phyloP scores from a whole-genome alignment of 2,329 filamentous ascomycete genomes.

The Stemphylium vesicarium region DNA sequence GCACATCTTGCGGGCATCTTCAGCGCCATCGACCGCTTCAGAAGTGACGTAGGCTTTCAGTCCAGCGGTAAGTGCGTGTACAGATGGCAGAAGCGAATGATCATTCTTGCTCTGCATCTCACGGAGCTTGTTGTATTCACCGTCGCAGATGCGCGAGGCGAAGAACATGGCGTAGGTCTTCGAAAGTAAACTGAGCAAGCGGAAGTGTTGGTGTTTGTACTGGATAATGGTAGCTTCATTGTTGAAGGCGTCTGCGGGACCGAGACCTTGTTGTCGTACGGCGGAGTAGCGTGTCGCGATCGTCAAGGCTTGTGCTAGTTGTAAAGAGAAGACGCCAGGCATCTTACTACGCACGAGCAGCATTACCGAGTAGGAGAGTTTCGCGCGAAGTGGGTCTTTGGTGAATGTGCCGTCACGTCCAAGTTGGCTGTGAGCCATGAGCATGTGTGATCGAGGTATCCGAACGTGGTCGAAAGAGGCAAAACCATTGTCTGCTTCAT shows the following conservation, averaged over 20 bases:
- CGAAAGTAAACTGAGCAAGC: constrained; percentile 21
- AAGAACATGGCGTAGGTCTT: constrained; percentile 28
- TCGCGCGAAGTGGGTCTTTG: constrained; percentile 51
- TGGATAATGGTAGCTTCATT: constrained; percentile 16
- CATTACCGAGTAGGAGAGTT: constrained; percentile 56
- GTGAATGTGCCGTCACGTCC: constrained; percentile 53
- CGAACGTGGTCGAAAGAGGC: constrained; percentile 56
- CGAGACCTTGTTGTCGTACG: constrained; percentile 51
- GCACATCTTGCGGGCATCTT: constrained; percentile 47
- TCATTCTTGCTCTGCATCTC: constrained; percentile 11
- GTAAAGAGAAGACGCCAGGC: constrained; percentile 53
- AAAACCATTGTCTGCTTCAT: constrained; percentile 58
- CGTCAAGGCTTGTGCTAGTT: constrained; percentile 59
- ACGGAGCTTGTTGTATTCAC: constrained; percentile 1
- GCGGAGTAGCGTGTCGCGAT: constrained; percentile 58
- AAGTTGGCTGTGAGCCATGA: constrained; percentile 56
- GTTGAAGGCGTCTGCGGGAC: neutral
- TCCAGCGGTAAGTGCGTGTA: constrained; percentile 42
- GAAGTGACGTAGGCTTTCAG: constrained; percentile 59
- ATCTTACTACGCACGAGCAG: constrained; percentile 54
- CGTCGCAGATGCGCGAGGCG: constrained; percentile 10
- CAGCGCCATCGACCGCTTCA: constrained; percentile 53
- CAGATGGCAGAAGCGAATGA: constrained; percentile 5
- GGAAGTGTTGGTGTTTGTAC: constrained; percentile 26
- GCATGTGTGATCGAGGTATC: constrained; percentile 55